Base-by-base conservation (phyloP, 108 stramenopile genomes). In the Nitzschia palea region DNA sequence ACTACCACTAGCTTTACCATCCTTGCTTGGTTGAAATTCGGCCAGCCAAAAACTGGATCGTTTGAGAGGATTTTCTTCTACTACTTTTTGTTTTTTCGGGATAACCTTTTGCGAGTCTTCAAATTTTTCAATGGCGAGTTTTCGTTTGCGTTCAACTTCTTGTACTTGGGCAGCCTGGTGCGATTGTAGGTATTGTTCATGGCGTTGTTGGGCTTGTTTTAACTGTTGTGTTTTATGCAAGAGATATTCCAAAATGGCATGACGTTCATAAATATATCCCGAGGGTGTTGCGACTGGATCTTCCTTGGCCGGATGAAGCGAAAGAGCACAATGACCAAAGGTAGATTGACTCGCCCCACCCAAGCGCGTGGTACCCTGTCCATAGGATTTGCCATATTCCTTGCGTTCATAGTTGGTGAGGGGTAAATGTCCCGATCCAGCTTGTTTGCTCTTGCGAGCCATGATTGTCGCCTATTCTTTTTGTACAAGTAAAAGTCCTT, bases 271-370 rank as follows among this genome's bases (percentile, higher is more conserved):
- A 25, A 93, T 70, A 68, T 86, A 80, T 2, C 92, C 92, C 1
- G 68, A 72, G 14, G 81, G 85, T 44, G 79, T 76, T 9, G 60
- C 79, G 33, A 79, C 77, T 8, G 65, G 74, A 20, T 30, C 45
- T 14, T 70, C 57, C 34, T 64, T 51, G 40, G 59, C 70, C 32
- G 64, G 47, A 44, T 68, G 58, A 32, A 91, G 59, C 36, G 73
- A 78, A n/a, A 97, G 73, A 36, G 74, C 76, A 65, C 96, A 97
- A 62, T 90, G 67, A 0, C 94, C 96, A 65, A 97, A 91, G 14
- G 77, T 69, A 22, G 86, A 77, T 67, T 91, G 90, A 23, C 85
- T 80, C 22, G 85, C 86, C 27, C 83, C 71, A 4, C 87, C 76
- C 29, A 95, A 58, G 20, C 94, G 82, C 1, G 71, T 65, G 4